A percentile compares a stretch with the other conserved stretches of the same genome.
These are phyloP conservation scores for Rhynchospora tenuis DNA, from an alignment of 176 grass and related monocot genomes.

Conservation along the genomic window DNA sequence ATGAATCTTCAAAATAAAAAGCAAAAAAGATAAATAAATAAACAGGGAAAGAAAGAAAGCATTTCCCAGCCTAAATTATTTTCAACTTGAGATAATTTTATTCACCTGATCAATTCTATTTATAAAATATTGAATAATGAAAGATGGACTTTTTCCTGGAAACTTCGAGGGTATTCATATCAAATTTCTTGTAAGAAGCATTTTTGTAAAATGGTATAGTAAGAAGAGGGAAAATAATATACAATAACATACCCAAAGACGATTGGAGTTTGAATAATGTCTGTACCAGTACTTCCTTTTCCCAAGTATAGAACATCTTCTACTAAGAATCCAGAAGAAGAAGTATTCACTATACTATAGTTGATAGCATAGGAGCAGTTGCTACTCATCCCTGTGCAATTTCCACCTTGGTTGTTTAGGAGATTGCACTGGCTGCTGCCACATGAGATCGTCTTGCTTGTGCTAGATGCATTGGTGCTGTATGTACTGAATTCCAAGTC, in stretches of 20 bases:
- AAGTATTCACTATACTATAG: conserved; percentile 31
- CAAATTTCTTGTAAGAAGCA: background rate
- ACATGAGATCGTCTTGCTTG: conserved; percentile 65
- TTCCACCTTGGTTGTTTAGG: background rate
- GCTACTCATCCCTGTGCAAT: conserved; percentile 25
- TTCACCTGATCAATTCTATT: background rate
- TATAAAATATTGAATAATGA: too few relatives aligned
- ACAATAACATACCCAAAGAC: conserved; percentile 33
- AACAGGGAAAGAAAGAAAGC: too few relatives aligned
- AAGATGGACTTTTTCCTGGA: background rate
- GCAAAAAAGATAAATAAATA: too few relatives aligned
- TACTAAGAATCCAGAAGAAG: conserved; percentile 38
- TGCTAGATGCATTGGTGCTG: conserved; percentile 46
- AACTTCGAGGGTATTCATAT: background rate
- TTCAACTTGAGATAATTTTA: background rate
- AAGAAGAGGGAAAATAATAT: background rate
- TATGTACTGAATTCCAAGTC: conserved; percentile 25
- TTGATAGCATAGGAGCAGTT: conserved; percentile 50
- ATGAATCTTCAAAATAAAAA: background rate
- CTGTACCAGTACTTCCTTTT: conserved; percentile 8
- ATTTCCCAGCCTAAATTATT: too few relatives aligned
- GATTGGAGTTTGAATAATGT: conserved; percentile 15
- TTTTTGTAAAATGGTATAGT: background rate
- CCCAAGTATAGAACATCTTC: conserved; percentile 34
- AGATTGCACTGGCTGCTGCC: conserved; percentile 37